These are phyloP conservation scores for Epichloe glyceriae DNA, from an alignment of 2,329 filamentous ascomycete species.

Conservation along the genomic window DNA sequence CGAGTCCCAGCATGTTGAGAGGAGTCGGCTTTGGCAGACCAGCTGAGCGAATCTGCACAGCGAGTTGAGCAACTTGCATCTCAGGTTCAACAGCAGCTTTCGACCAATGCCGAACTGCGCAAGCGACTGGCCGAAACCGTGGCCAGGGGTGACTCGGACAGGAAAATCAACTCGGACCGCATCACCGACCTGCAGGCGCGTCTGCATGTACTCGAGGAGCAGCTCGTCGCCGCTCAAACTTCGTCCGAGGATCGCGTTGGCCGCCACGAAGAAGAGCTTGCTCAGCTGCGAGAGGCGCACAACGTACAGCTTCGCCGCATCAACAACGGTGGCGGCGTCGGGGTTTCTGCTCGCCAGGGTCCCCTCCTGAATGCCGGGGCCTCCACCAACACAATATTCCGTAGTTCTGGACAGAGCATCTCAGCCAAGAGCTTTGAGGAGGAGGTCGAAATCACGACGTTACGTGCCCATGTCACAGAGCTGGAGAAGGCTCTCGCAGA, in stretches of 20 bases:
- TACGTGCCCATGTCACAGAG: conserved; percentile 69
- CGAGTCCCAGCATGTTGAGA: conserved; percentile 43
- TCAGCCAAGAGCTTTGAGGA: conserved; percentile 57
- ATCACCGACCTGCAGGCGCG: conserved; percentile 75
- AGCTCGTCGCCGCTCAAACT: conserved; percentile 69
- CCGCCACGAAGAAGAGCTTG: conserved; percentile 77
- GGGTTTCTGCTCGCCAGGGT: conserved; percentile 19
- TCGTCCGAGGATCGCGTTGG: conserved; percentile 73
- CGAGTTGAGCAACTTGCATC: conserved; percentile 68
- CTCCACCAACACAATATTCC: conserved; percentile 20
- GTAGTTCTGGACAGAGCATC: conserved; percentile 29
- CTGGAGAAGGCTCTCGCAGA: conserved; percentile 58
- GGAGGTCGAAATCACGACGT: conserved; percentile 57
- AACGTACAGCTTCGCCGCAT: conserved; percentile 65
- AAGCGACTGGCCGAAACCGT: conserved; percentile 68
- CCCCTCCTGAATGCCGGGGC: conserved; percentile 22
- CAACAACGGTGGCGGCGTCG: conserved; percentile 31
- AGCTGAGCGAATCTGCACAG: conserved; percentile 60
- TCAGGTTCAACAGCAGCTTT: conserved; percentile 69
- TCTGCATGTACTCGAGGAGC: conserved; percentile 72
- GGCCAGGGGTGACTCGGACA: conserved; percentile 69
- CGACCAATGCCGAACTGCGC: conserved; percentile 64
- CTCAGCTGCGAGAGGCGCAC: conserved; percentile 61
- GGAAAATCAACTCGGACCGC: conserved; percentile 63
- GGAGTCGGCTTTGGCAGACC: conserved; percentile 53